Conservation (phyloP, 2,329 filamentous ascomycete species). For the Nothophoma quercina region DNA sequence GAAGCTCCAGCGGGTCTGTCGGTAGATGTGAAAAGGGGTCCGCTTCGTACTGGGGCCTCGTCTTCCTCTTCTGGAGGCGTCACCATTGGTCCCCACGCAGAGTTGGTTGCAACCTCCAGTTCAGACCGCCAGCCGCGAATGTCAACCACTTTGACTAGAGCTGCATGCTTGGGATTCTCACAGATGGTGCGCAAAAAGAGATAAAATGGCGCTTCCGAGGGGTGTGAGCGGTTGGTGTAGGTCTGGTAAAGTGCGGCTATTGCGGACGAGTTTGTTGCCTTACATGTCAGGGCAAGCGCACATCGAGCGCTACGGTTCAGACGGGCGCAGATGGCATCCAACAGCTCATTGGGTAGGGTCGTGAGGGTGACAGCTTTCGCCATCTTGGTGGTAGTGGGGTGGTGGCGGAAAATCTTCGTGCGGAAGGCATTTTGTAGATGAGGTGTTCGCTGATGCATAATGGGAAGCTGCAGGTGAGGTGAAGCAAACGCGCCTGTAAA, state of each 20-base stretch:
- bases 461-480: too few relatives aligned
- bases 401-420: too few relatives aligned
- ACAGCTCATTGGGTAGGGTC: conserved; percentile 1
- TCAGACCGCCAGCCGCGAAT: conserved; percentile 22
- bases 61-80: too few relatives aligned
- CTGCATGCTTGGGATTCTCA: conserved; percentile 3
- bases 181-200: conserved; percentile 4
- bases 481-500: too few relatives aligned
- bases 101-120: conserved; percentile 8
- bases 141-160: conserved; percentile 5
- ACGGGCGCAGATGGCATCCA: not conserved
- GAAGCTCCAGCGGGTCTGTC: too few relatives aligned
- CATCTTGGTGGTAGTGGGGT: too few relatives aligned
- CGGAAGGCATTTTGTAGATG: too few relatives aligned
- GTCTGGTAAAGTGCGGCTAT: not conserved
- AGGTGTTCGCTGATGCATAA: too few relatives aligned
- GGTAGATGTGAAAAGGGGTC: too few relatives aligned
- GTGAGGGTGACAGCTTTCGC: too few relatives aligned
- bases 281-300: conserved; percentile 4
- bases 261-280: not conserved
- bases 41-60: too few relatives aligned
- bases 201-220: not conserved
- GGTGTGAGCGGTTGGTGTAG: not conserved
- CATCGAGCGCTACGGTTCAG: not conserved
- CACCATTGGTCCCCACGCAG: too few relatives aligned